Conservation (phyloP, 129 eudicot species). For the Flaveria brownii region DNA sequence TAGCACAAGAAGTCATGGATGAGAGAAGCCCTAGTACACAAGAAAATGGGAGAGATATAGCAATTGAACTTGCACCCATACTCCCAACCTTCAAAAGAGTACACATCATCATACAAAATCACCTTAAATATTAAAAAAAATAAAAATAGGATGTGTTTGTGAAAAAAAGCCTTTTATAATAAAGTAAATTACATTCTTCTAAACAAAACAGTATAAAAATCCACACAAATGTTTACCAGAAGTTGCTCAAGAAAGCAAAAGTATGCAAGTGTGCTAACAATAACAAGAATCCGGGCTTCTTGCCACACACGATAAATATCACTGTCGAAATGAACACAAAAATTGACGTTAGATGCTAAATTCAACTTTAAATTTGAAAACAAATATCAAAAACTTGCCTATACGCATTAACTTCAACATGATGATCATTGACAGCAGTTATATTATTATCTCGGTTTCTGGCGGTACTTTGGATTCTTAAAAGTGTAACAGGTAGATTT, state of each 20-base stretch:
- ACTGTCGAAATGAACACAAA: conserved; percentile 31
- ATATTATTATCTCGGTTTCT: conserved; percentile 35
- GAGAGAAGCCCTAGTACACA: conserved; percentile 78
- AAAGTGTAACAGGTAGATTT: conserved; percentile 81
- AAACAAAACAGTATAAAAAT: neutral
- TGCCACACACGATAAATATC: conserved; percentile 75
- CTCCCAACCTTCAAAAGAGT: conserved; percentile 61
- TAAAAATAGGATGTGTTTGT: neutral
- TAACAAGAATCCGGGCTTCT: conserved; percentile 86
- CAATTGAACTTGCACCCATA: conserved; percentile 77
- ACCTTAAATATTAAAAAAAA: neutral
- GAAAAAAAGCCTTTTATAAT: neutral
- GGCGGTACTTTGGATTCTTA: conserved; percentile 56
- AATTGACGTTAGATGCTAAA: neutral
- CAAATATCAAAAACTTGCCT: conserved; percentile 52
- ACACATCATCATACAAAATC: conserved; percentile 12
- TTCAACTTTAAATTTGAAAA: neutral
- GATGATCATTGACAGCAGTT: conserved; percentile 35
- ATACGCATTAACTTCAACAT: conserved; percentile 60
- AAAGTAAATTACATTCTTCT: neutral
- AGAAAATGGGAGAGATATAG: conserved; percentile 86
- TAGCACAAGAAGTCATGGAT: conserved; percentile 75
- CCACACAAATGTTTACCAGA: conserved; percentile 51
- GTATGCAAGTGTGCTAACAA: conserved; percentile 94
- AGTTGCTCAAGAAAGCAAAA: conserved; percentile 95